Conservation (phyloP, 2,329 filamentous ascomycete genomes). For the Zymoseptoria ardabiliae region DNA sequence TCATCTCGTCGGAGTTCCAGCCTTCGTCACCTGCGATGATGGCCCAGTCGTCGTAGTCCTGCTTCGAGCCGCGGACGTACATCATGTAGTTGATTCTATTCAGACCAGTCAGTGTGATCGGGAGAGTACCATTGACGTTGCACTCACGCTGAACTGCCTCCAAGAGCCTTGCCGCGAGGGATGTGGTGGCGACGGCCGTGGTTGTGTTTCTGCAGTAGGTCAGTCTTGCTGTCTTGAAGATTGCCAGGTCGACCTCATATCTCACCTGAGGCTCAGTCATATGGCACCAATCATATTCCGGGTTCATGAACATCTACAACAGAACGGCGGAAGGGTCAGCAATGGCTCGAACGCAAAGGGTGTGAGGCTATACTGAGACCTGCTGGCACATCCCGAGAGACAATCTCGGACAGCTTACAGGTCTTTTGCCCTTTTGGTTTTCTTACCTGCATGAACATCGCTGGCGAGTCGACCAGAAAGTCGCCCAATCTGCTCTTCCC, state of each 20-base stretch:
- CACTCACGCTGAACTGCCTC: constrained; percentile 31
- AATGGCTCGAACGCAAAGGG: too few species aligned
- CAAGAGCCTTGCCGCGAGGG: constrained; percentile 31
- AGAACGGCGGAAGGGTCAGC: too few species aligned
- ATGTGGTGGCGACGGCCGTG: constrained; percentile 19
- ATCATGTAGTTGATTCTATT: constrained; percentile 31
- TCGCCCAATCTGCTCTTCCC: constrained; percentile 22
- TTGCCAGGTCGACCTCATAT: neutral
- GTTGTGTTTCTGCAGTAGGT: constrained; percentile 10
- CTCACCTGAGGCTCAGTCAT: constrained; percentile 18
- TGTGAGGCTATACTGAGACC: too few species aligned
- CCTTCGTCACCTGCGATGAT: constrained; percentile 34
- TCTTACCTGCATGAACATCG: constrained; percentile 22
- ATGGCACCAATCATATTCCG: constrained; percentile 21
- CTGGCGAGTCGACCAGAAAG: constrained; percentile 20
- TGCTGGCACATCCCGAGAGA: too few species aligned
- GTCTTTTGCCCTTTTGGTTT: too few species aligned
- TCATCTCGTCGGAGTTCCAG: constrained; percentile 42
- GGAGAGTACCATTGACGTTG: neutral
- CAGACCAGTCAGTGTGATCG: neutral
- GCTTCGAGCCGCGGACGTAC: constrained; percentile 35
- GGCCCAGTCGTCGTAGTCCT: constrained; percentile 44
- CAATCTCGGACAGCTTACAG: too few species aligned
- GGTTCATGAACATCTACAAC: constrained; percentile 16
- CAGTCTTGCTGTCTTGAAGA: neutral